Evolutionary conservation across 176 grass and related monocot species (phyloP), one percentile per base, ranked within the genome.

Genomic region (Leersia perrieri): DNA sequence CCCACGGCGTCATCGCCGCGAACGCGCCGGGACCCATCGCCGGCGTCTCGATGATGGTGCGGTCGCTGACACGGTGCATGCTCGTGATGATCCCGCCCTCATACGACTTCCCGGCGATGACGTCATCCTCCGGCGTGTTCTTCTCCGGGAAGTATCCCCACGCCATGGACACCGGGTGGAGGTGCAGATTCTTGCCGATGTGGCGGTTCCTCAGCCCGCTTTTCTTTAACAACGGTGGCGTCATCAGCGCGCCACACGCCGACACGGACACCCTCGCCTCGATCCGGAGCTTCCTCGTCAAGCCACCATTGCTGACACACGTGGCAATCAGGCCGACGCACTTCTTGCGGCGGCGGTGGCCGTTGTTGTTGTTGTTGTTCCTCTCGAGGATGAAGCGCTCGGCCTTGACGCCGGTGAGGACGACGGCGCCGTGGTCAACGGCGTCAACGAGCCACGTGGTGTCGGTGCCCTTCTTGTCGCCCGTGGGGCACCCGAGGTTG

Each of bases 131-230:
- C 36, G 45, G 6, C 51, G 20, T 79, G 5, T 11, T 44, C 1
- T 11, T 44, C 1, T 90, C 87, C n/a, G 96, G 96, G 32, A 99
- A 95, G 87, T 99, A 99, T 14, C 96, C 96, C 96, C 96, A 99
- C 0, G 84, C 96, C 40, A 93, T 67, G 39, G 85, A 84, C 13
- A 87, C 90, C 2, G 93, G 96, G 72, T 99, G 96, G 11, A 95
- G 87, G 67, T 91, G 96, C 4, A 99, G 91, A 89, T 99, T 95
- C 63, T 79, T 80, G 28, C 96, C 96, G 16, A 99, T 91, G 87
- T 99, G 82, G 16, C 66, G 11, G 75, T 95, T 99, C 62, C 1
- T 88, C 26, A 99, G 73, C 0, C 93, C 96, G 47, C 93, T 99
- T 3, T 15, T 38, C 3, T 72, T 67, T 22, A 95, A 72, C 69